Evolutionary conservation across 805 yeast genomes (phyloP).

Genomic region (Pichia rugopelliculosa): DNA sequence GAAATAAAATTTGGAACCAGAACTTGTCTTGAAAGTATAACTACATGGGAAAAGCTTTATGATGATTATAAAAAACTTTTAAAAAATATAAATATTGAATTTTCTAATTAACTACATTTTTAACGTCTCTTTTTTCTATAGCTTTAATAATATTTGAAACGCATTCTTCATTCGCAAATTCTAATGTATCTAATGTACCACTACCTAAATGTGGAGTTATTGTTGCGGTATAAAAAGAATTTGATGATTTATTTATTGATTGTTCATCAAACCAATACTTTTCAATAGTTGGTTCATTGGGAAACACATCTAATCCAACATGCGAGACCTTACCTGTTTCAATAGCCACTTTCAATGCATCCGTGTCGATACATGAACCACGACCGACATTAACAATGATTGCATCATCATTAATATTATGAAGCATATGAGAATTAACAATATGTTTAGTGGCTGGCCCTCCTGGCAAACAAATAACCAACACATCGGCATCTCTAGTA

Average conservation of each 20-base stretch:
- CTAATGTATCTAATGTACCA: slow-evolving; percentile 50
- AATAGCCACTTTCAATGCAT: slow-evolving; percentile 55
- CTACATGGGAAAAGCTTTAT: slow-evolving; percentile 14
- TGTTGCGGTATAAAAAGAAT: slow-evolving; percentile 31
- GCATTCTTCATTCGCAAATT: slow-evolving; percentile 44
- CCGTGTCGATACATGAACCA: slow-evolving; percentile 61
- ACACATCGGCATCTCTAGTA: slow-evolving; percentile 36
- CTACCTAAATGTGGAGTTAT: slow-evolving; percentile 71
- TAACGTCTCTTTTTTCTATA: slow-evolving; percentile 27
- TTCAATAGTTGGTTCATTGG: slow-evolving; percentile 48
- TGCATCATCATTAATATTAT: slow-evolving; percentile 43
- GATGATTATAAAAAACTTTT: slow-evolving; percentile 8
- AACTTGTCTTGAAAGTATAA: slow-evolving; percentile 12
- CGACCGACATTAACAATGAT: slow-evolving; percentile 71
- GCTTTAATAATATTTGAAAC: slow-evolving; percentile 47
- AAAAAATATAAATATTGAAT: background rate
- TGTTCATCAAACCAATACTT: slow-evolving; percentile 8
- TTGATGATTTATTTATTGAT: slow-evolving; percentile 32
- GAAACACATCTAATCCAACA: slow-evolving; percentile 70
- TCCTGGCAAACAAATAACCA: slow-evolving; percentile 64
- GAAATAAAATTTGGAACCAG: slow-evolving; percentile 23
- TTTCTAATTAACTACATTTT: slow-evolving; percentile 8
- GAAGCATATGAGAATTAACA: slow-evolving; percentile 42
- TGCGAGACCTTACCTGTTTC: slow-evolving; percentile 51
- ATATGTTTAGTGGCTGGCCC: slow-evolving; percentile 49